Conservation (phyloP, 108 stramenopile species). For the Epipyxis sp. region DNA sequence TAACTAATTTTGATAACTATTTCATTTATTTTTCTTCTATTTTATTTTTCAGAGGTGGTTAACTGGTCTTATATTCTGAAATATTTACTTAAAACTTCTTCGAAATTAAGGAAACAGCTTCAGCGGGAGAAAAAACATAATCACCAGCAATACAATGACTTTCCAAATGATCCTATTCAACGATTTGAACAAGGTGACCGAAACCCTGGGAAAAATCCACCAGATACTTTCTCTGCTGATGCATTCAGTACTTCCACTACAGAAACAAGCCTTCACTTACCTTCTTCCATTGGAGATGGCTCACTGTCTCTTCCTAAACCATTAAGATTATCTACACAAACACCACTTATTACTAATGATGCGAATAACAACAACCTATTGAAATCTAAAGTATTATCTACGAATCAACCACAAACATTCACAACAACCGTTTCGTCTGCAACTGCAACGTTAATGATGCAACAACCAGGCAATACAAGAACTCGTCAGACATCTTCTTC, state of each 20-base stretch:
- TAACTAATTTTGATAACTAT: not conserved
- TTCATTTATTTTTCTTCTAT: not conserved
- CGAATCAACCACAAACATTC: too few species aligned
- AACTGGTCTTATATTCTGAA: constrained; percentile 27
- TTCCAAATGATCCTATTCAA: too few species aligned
- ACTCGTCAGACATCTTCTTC: too few species aligned
- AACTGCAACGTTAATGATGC: too few species aligned
- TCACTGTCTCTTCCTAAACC: not conserved
- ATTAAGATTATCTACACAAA: too few species aligned
- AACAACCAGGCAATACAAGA: too few species aligned
- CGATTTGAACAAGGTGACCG: not conserved
- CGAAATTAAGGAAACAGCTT: not conserved
- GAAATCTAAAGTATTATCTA: too few species aligned
- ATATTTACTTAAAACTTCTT: constrained; percentile 1
- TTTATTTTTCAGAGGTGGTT: constrained; percentile 8
- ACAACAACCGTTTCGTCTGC: too few species aligned
- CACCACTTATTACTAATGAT: too few species aligned
- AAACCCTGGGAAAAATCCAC: not conserved
- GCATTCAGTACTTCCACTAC: not conserved
- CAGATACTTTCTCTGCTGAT: not conserved
- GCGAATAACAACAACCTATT: too few species aligned
- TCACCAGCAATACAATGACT: not conserved
- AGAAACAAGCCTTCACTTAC: not conserved
- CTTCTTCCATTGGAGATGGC: not conserved
- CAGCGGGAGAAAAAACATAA: not conserved